Evolutionary conservation across 2,329 filamentous ascomycete genomes (phyloP), one percentile per base, ranked within the genome.

Genomic region (Pseudohalonectria lignicola): DNA sequence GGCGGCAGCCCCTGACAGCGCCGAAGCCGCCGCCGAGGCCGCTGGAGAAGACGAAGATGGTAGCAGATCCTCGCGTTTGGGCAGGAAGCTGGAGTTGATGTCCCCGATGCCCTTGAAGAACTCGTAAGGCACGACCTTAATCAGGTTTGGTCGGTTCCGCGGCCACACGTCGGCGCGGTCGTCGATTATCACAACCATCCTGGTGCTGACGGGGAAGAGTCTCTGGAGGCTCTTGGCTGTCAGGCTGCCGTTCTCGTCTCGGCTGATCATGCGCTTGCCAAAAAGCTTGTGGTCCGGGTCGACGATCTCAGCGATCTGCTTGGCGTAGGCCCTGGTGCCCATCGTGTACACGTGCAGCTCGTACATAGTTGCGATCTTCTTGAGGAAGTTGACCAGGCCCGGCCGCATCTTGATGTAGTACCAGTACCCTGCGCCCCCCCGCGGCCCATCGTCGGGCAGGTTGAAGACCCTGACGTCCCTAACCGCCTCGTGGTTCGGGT

Each of bases 101-200:
- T 98, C 92, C 44, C 92, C 92, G 45, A 95, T 94, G 13, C 92
- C 92, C 41, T 93, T 86, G 63, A 96, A 98, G 61, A 98, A 98
- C 57, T 96, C 90, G 57, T 94, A 98, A 0, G 90, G 86, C 2
- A 80, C 79, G 25, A 98, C 92, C 56, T 94, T 94, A 63, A 98
- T 86, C 26, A 98, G 72, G 52, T 98, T 95, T 5, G 83, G 76
- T 49, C 83, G 82, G 70, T 94, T 96, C 48, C 81, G 77, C 2
- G 77, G 77, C 92, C 92, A 98, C 7, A 98, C 90, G 56, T 98
- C 92, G 38, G 86, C 86, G 48, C 92, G 77, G 59, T 98, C 92
- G 55, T 98, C 92, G 47, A 98, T 98, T 50, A 98, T 95, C 41
- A 95, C 88, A 1, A 95, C 93, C 92, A 98, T 98, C 60, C 94